Percentiles rank a stretch among this genome's conserved stretches.
phyloP scores from a whole-genome alignment of 805 yeast genomes.

The Priceomyces haplophilus region DNA sequence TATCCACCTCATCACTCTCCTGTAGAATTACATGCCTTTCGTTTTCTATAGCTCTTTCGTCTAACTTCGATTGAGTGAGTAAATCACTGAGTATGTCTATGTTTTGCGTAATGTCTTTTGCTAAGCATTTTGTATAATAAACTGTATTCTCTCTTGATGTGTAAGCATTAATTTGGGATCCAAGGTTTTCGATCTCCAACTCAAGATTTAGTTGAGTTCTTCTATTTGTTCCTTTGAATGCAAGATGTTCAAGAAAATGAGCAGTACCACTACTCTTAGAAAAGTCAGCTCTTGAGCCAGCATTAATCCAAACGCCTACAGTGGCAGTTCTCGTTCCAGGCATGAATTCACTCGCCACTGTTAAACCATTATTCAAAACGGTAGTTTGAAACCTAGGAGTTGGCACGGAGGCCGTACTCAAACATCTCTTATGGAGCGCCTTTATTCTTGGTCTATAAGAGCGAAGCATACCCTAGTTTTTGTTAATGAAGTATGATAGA shows the following conservation, averaged over 20 bases:
- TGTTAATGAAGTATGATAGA: too few relatives aligned
- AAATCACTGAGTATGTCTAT: conserved; percentile 89
- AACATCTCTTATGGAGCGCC: conserved; percentile 1
- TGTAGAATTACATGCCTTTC: conserved; percentile 95
- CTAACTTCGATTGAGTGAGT: conserved; percentile 79
- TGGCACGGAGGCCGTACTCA: conserved; percentile 11
- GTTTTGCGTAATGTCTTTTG: conserved; percentile 76
- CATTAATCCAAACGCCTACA: conserved; percentile 97
- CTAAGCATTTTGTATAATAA: conserved; percentile 86
- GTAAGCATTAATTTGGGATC: conserved; percentile 97
- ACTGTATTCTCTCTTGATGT: conserved; percentile 97
- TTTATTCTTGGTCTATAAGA: not conserved
- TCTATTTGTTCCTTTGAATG: conserved; percentile 87
- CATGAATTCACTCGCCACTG: conserved; percentile 86
- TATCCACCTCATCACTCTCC: conserved; percentile 96
- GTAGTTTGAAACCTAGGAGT: conserved; percentile 51
- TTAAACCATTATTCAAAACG: conserved; percentile 82
- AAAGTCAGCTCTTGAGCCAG: conserved; percentile 96
- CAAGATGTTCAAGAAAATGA: conserved; percentile 93
- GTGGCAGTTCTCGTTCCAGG: conserved; percentile 94
- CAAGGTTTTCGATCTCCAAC: conserved; percentile 91
- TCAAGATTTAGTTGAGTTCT: conserved; percentile 83
- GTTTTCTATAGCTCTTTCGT: conserved; percentile 81
- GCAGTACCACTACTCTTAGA: conserved; percentile 90
- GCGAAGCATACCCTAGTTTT: not conserved